Evolutionary conservation across 2,329 filamentous ascomycete genomes (phyloP), one percentile per base, ranked within the genome.

Genomic region (Hymenoscyphus linearis): DNA sequence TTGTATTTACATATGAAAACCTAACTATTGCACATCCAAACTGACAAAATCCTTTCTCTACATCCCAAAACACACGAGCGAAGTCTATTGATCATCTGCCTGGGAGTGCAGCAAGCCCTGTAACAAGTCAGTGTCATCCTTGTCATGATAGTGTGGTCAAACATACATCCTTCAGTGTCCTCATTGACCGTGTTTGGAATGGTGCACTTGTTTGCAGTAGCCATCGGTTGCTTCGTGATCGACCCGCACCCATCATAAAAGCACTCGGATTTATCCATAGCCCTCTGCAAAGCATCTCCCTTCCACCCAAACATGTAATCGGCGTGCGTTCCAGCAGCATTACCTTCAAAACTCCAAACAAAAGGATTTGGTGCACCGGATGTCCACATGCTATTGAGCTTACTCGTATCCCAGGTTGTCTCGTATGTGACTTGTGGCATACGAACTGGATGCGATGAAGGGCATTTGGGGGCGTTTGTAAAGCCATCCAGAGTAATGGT

Each of bases 251-350:
- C 65, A 76, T 81, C 77, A 57, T 79, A 76, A 69, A 78, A 79
- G 73, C 77, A 80, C 65, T 68, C 68, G 65, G 75, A 64, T 54
- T 66, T 76, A 69, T 79, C 75, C 78, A 79, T 79, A 67, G 78
- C 77, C 70, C 72, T 76, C 69, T 81, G 78, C 40, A 82, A 76
- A 4, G 76, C 72, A 68, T 80, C 74, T 63, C 74, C 77, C 69
- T 80, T 77, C 79, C 79, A 81, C 64, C 79, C 79, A 67, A 81
- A 81, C 67, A 81, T 71, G 68, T 81, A 82, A 71, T 82, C 79
- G 36, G 78, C 79, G 69, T 81, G 79, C 10, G 78, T 79, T 5
- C 78, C 79, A 7, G 76, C 73, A 54, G 78, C 78, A 40, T 73
- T 75, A 69, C 70, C 74, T 76, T 77, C 76, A 47, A 62, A 69